Evolutionary conservation across 169 alveolate genomes (phyloP).

Genomic region (Plasmodium sp.): DNA sequence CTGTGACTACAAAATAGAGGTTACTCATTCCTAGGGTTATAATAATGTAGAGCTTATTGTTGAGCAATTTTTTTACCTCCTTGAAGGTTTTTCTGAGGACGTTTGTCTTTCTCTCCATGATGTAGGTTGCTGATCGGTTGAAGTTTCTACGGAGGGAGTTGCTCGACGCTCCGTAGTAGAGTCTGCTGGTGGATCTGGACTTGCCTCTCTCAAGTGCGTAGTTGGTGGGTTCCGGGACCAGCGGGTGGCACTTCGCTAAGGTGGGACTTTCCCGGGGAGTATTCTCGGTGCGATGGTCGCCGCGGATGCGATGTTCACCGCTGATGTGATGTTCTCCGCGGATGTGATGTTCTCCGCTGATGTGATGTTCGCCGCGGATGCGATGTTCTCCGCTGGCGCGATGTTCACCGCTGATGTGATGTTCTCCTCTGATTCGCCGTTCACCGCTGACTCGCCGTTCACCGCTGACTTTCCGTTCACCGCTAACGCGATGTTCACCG

Average conservation of each 20-base stretch:
- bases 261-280: not conserved
- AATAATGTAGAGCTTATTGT: slow-evolving; percentile 77
- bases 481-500: too few relatives aligned
- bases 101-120: slow-evolving; percentile 68
- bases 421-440: too few relatives aligned
- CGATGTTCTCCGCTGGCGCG: too few relatives aligned
- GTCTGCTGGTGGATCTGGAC: not conserved
- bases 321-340: not conserved
- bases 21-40: slow-evolving; percentile 85
- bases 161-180: not conserved
- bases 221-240: not conserved
- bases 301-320: not conserved
- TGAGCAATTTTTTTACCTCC: slow-evolving; percentile 78
- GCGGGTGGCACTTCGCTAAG: not conserved
- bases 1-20: slow-evolving; percentile 90
- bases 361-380: too few relatives aligned
- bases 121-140: slow-evolving; percentile 53
- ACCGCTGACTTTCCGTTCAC: too few relatives aligned
- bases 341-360: not conserved
- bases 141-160: not conserved
- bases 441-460: too few relatives aligned
- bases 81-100: slow-evolving; percentile 45
- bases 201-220: not conserved
- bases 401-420: too few relatives aligned
- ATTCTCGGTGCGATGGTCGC: not conserved